Percentiles rank a stretch among this genome's conserved stretches.
These are phyloP conservation scores for Hansenula anomala DNA, from an alignment of 1,139 yeast species.

Conservation along the genomic window DNA sequence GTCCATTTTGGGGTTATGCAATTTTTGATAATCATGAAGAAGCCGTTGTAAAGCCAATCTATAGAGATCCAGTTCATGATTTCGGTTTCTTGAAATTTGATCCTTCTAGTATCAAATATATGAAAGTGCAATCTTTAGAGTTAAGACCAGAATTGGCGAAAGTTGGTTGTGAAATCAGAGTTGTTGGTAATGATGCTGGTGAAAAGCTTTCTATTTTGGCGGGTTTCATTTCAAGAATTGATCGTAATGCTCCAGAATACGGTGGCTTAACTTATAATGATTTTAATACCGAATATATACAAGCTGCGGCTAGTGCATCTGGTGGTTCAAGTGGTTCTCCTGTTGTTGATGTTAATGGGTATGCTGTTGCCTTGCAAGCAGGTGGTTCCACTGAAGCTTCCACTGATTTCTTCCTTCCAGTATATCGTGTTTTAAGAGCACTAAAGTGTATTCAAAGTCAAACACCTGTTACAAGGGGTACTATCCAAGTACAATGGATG, in stretches of 20 bases:
- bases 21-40: slow-evolving; percentile 95
- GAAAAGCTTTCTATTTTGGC: slow-evolving; percentile 85
- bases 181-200: slow-evolving; percentile 95
- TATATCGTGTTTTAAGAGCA: slow-evolving; percentile 79
- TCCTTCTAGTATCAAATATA: slow-evolving; percentile 66
- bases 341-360: slow-evolving; percentile 80
- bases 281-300: slow-evolving; percentile 92
- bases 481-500: slow-evolving; percentile 88
- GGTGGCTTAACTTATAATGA: slow-evolving; percentile 89
- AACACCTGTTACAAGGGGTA: slow-evolving; percentile 67
- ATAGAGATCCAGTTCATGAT: slow-evolving; percentile 83
- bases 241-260: slow-evolving; percentile 93
- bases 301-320: slow-evolving; percentile 94
- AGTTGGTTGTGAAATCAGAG: slow-evolving; percentile 89
- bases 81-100: slow-evolving; percentile 79
- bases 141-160: slow-evolving; percentile 78
- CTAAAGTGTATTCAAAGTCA: slow-evolving; percentile 62
- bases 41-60: slow-evolving; percentile 77
- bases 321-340: slow-evolving; percentile 98
- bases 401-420: slow-evolving; percentile 87
- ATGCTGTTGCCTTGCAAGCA: slow-evolving; percentile 89
- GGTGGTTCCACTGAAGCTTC: slow-evolving; percentile 92
- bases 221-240: slow-evolving; percentile 86
- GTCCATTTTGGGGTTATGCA: slow-evolving; percentile 87
- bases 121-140: slow-evolving; percentile 61